Evolutionary conservation across 441 rosid species (phyloP), one percentile per base, ranked within the genome.

Genomic region (Adansonia madagascariensis): DNA sequence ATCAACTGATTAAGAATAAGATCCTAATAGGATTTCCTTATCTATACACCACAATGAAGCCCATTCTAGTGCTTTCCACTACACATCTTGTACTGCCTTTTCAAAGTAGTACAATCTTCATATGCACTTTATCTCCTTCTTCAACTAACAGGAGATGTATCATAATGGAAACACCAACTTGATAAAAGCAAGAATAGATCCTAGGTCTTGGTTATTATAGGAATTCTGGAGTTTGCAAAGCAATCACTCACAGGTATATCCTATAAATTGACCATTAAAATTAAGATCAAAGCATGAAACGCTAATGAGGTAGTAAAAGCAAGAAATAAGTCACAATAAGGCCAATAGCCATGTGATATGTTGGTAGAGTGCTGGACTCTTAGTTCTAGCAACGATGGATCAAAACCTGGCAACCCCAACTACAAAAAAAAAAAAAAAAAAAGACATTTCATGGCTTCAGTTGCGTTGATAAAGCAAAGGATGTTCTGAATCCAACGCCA

Each of bases 301-400:
- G 15, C 59, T 22, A 22, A 20, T 12, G 41, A 47, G 12, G 3
- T 24, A 49, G 59, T 35, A 20, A 31, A 35, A 17, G 44, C 68
- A 39, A 35, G 68, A 63, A 63, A 63, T 63, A 63, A 35, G 68
- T 62, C 17, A 5, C 31, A 62, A 62, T 11, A 31, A 35, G 35
- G 35, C 35, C 35, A 27, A 27, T 27, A 27, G 35, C 35, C 35
- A 27, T 27, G 35, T 27, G 35, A 27, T 27, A 27, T 27, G 35
- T 27, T 27, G 35, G 35, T 27, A 27, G 35, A 27, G 35, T 27
- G 35, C 35, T 27, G 35, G 35, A 27, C 35, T 27, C 35, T 27
- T 27, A 27, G 35, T 27, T 27, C 35, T 27, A 27, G 35, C 35
- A 27, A 27, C 35, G 2, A 27, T 27, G 35, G 35, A 27, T 27